phyloP scores from a whole-genome alignment of 2,329 filamentous ascomycete species.

The Cladosporium sp. region DNA sequence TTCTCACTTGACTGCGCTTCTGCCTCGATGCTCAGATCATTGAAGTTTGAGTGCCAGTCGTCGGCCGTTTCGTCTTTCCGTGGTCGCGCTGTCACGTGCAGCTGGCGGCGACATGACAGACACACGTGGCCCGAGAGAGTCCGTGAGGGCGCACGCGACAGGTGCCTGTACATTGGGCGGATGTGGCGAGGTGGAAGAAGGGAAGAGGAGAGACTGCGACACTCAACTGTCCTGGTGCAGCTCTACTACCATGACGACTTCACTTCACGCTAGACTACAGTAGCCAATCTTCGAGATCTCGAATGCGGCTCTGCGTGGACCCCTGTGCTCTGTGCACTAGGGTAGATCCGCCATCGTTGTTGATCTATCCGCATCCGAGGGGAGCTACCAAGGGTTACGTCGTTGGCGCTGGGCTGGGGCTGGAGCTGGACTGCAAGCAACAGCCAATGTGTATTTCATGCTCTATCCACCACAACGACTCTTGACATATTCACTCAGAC shows the following conservation, averaged over 20 bases:
- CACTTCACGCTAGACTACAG: background rate
- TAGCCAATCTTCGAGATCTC: background rate
- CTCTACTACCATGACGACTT: conserved; percentile 5
- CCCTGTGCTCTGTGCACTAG: background rate
- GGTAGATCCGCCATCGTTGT: background rate
- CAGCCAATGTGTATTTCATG: background rate
- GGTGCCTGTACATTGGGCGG: conserved; percentile 15
- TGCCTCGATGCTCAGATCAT: conserved; percentile 6
- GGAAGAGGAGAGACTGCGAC: no score
- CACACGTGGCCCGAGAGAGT: conserved; percentile 8
- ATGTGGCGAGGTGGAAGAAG: background rate
- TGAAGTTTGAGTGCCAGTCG: conserved; percentile 7
- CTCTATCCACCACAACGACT: background rate
- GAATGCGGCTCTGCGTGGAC: background rate
- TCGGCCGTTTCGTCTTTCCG: background rate
- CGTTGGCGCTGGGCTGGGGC: background rate
- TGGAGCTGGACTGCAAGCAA: background rate
- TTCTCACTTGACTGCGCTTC: background rate
- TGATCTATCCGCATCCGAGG: background rate
- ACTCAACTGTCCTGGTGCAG: background rate
- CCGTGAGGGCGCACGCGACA: conserved; percentile 11
- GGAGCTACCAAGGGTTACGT: background rate
- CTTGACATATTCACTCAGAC: background rate
- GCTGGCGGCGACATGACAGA: conserved; percentile 15
- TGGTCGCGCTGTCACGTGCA: conserved; percentile 2